A percentile compares a stretch with the other conserved stretches of the same genome.
Conservation (phyloP, 2,329 filamentous ascomycete species). For the Paraconiothyrium brasiliense region DNA sequence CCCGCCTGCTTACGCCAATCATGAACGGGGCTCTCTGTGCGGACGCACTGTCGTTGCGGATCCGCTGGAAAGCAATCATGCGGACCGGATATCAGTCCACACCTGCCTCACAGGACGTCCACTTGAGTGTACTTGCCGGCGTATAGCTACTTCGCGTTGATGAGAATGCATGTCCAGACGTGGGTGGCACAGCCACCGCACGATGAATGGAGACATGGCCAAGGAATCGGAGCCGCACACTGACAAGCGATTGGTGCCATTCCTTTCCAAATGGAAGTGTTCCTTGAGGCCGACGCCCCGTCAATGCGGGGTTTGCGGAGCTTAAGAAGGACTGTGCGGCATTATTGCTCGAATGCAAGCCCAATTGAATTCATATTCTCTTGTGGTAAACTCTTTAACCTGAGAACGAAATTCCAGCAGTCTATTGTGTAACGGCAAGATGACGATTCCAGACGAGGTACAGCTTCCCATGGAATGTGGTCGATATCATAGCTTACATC, state of each 20-base stretch:
- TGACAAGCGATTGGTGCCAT: conserved; percentile 26
- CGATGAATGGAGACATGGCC: conserved; percentile 33
- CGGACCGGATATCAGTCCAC: conserved; percentile 20
- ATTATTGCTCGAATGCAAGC: conserved; percentile 26
- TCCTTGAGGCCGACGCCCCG: conserved; percentile 34
- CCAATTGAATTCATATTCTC: conserved; percentile 41
- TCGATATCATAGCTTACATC: conserved; percentile 15
- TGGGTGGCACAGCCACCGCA: conserved; percentile 35
- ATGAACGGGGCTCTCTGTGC: conserved; percentile 22
- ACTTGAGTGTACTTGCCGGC: conserved; percentile 22
- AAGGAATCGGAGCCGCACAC: conserved; percentile 25
- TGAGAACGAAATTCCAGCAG: not conserved
- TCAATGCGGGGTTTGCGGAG: conserved; percentile 42
- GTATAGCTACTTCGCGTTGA: conserved; percentile 22
- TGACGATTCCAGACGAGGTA: conserved; percentile 74
- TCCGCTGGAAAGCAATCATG: conserved; percentile 37
- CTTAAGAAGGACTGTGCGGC: conserved; percentile 36
- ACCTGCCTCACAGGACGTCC: conserved; percentile 18
- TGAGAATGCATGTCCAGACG: conserved; percentile 23
- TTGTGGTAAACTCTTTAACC: conserved; percentile 32
- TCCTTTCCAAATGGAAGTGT: conserved; percentile 30
- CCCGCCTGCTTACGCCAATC: conserved; percentile 32
- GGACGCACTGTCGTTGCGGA: conserved; percentile 35
- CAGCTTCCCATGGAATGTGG: not conserved
- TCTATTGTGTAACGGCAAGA: conserved; percentile 40